Conservation (phyloP, 2,329 filamentous ascomycete genomes). For the Hypoxylon sp. region DNA sequence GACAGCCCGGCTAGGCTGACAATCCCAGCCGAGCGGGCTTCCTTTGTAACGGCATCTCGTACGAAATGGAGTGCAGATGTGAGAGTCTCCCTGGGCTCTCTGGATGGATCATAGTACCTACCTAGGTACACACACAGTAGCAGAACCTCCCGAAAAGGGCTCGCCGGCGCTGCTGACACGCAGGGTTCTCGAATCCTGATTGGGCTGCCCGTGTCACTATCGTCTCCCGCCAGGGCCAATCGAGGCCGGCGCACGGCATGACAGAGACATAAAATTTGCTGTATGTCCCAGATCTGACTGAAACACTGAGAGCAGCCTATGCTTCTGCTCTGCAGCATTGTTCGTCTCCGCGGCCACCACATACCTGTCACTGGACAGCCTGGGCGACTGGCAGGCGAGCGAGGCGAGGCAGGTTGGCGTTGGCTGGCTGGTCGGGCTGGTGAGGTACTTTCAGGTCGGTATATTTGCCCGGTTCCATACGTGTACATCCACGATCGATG, state of each 20-base stretch:
- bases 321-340: constrained; percentile 35
- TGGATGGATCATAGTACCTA: constrained; percentile 32
- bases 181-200: constrained; percentile 33
- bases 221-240: constrained; percentile 28
- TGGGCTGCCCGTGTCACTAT: constrained; percentile 32
- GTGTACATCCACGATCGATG: too few relatives aligned
- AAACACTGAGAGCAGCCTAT: constrained; percentile 38
- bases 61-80: constrained; percentile 23
- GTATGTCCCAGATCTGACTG: constrained; percentile 46
- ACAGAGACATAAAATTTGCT: constrained; percentile 35
- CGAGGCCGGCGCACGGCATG: constrained; percentile 13
- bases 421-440: too few relatives aligned
- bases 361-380: too few relatives aligned
- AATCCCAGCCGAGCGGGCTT: constrained; percentile 19
- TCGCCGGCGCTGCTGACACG: constrained; percentile 36
- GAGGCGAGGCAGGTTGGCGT: too few relatives aligned
- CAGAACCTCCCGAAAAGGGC: constrained; percentile 33
- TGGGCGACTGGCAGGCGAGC: too few relatives aligned
- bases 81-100: constrained; percentile 25
- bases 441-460: too few relatives aligned
- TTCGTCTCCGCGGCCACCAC: constrained; percentile 34
- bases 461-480: constrained; percentile 23
- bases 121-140: too few relatives aligned
- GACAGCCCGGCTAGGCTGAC: constrained; percentile 26
- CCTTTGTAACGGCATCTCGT: constrained; percentile 3